Percentiles rank a stretch among this genome's conserved stretches.
Conservation (phyloP, 2,329 filamentous ascomycete species). For the Trichophaea hybrida region DNA sequence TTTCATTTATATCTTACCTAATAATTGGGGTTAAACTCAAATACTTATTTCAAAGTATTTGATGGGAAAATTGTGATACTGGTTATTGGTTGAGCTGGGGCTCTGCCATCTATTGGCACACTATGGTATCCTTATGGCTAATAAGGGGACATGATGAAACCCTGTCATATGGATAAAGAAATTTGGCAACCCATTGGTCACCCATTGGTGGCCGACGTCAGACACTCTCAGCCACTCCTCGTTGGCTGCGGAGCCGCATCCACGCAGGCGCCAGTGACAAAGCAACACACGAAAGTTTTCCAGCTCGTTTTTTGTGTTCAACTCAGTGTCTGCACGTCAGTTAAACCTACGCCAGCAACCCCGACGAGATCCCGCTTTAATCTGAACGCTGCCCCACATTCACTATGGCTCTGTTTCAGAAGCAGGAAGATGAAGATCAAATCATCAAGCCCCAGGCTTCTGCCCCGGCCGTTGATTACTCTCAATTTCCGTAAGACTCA, state of each 20-base stretch:
- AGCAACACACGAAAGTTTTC: neutral
- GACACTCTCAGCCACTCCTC: neutral
- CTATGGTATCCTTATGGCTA: no score
- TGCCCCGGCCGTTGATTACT: constrained; percentile 66
- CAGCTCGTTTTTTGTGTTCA: neutral
- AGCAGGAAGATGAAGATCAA: constrained; percentile 54
- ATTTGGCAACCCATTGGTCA: no score
- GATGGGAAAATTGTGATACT: no score
- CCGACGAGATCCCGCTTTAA: constrained; percentile 1
- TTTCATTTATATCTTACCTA: no score
- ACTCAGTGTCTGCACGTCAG: neutral
- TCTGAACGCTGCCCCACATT: constrained; percentile 6
- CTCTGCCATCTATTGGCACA: no score
- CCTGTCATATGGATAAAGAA: no score
- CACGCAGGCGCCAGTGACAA: neutral
- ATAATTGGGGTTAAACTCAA: no score
- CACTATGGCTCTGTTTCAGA: constrained; percentile 37
- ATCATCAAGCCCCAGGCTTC: constrained; percentile 83
- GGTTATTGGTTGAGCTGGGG: no score
- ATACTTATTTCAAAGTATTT: no score
- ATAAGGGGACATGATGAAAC: no score
- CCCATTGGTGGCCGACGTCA: neutral
- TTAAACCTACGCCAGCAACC: neutral
- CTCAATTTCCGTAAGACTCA: constrained; percentile 54
- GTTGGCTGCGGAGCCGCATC: neutral